A percentile compares a stretch with the other conserved stretches of the same genome.
These are phyloP conservation scores for Tetrahymena elliotti DNA, from an alignment of 73 alveolate genomes.

Conservation along the genomic window DNA sequence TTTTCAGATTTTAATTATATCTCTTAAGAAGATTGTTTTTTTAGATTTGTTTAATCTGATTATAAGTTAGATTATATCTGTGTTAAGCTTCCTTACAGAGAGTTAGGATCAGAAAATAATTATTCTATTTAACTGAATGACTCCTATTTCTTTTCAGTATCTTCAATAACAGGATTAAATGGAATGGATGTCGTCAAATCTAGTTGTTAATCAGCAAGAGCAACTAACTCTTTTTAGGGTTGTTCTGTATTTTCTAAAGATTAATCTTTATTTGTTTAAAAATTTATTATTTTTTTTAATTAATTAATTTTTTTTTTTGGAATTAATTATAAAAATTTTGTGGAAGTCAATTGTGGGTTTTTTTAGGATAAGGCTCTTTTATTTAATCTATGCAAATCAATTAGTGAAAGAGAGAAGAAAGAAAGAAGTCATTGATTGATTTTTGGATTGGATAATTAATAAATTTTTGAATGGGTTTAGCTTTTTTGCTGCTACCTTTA, in stretches of 20 bases:
- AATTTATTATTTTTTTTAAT: background rate
- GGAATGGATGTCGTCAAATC: background rate
- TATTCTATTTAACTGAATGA: background rate
- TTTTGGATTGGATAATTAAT: background rate
- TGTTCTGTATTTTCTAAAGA: background rate
- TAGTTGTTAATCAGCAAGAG: background rate
- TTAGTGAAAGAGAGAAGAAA: background rate
- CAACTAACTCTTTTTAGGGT: background rate
- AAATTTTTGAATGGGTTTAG: background rate
- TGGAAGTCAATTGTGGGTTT: background rate
- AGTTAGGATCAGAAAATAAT: background rate
- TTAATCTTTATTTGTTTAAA: background rate
- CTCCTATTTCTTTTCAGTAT: background rate
- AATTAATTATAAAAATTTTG: background rate
- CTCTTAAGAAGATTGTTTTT: background rate
- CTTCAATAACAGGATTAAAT: background rate
- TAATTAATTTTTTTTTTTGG: background rate
- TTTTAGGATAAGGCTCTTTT: background rate
- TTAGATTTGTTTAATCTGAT: background rate
- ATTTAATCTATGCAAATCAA: background rate
- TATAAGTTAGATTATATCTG: background rate
- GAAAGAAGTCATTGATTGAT: too few species aligned
- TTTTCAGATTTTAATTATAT: background rate
- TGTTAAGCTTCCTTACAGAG: background rate
- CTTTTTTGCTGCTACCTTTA: too few species aligned